Evolutionary conservation across 495 filamentous ascomycete species (phyloP).

Genomic region (Penicillium riverlandense): DNA sequence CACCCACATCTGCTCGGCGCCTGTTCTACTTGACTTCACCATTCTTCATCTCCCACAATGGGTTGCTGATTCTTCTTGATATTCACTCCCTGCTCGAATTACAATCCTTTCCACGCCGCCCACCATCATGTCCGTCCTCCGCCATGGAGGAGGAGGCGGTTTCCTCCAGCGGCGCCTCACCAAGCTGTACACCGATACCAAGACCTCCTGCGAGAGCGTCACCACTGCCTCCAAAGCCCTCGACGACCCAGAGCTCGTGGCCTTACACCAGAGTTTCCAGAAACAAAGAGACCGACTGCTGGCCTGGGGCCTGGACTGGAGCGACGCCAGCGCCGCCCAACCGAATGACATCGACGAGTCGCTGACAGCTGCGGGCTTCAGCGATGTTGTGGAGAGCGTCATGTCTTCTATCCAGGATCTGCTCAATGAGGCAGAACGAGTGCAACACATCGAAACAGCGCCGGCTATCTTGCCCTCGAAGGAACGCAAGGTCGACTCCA

Average conservation of each 20-base stretch:
- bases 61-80: neutral
- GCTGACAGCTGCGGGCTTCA: constrained; percentile 73
- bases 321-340: constrained; percentile 55
- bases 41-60: constrained; percentile 3
- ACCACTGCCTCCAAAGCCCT: constrained; percentile 59
- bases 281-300: constrained; percentile 59
- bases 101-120: constrained; percentile 18
- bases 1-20: constrained; percentile 13
- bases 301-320: constrained; percentile 90
- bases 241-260: constrained; percentile 46
- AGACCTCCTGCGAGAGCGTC: constrained; percentile 77
- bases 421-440: constrained; percentile 72
- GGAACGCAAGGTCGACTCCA: constrained; percentile 28
- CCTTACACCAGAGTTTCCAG: constrained; percentile 49
- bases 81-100: no score
- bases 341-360: constrained; percentile 82
- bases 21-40: neutral
- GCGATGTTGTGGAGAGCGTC: constrained; percentile 80
- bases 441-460: constrained; percentile 51
- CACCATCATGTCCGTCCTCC: constrained; percentile 42
- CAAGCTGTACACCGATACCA: constrained; percentile 87
- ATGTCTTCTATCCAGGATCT: constrained; percentile 86
- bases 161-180: constrained; percentile 64
- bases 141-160: constrained; percentile 37
- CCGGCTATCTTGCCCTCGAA: constrained; percentile 29